Evolutionary conservation across 345 rosid species (phyloP), one percentile per base, ranked within the genome.

Genomic region (Cardiospermum halicacabum): DNA sequence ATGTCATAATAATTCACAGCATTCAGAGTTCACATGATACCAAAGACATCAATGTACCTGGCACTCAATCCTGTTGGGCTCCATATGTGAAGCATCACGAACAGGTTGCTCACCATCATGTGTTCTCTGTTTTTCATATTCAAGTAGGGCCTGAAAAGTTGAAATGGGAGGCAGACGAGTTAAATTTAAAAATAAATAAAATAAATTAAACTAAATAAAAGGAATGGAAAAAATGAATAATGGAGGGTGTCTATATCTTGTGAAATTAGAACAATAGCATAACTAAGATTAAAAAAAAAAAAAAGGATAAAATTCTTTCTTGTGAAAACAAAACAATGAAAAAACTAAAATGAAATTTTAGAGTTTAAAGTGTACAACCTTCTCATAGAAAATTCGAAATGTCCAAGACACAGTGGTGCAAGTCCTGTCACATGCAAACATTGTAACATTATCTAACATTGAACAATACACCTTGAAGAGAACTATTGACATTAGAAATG

Each of bases 351-450:
- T 28, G 58, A 3, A 64, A 68, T 26, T 43, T 51, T 47, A 34
- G 56, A 63, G 53, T 19, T 51, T n/a, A n/a, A n/a, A 69, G 45
- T 53, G 58, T 32, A 53, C 47, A 69, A 84, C 92, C 89, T 84
- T 87, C 76, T 87, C 89, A 64, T 84, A 82, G 69, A 86, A 84
- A 54, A 74, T 80, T 43, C 92, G 82, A 66, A 86, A 86, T 48
- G 92, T 84, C 89, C 89, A 86, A 12, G 89, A 86, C 32, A 86
- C 89, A 37, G 89, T 84, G 63, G 92, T 86, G 60, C 92, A 86
- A 21, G 92, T 86, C 81, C 92, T 86, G 79, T 25, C 49, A 45
- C 15, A 58, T 37, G 53, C 62, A 64, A 47, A 60, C 30, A 19
- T 15, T 25, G 28, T 55, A 34, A 53, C 63, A 42, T 12, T 11